Evolutionary conservation across 2,329 filamentous ascomycete species (phyloP), one percentile per base, ranked within the genome.

Genomic region (Didymella pinodella): DNA sequence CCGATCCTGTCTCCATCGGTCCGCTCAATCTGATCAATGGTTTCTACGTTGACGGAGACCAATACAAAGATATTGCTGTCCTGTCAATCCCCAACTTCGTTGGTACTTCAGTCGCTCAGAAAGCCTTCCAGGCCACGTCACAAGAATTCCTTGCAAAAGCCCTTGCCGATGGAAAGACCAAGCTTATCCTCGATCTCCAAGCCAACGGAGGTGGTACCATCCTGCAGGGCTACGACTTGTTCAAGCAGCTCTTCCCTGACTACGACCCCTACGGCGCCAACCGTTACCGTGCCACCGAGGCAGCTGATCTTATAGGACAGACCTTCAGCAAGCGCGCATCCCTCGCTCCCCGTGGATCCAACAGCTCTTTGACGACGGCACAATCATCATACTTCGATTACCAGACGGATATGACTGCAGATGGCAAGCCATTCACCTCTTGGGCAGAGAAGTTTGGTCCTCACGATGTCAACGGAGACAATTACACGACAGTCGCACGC

Each of bases 151-250:
- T 83, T 22, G 65, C 78, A 7, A 74, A 75, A 43, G 79, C 80
- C 22, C 72, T 79, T 22, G 77, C 77, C 2, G 81, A 79, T 0
- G 83, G 82, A 59, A 88, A 86, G 75, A 86, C 80, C 11, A 86
- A 85, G 68, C 79, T 89, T 3, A 83, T 89, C 25, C 79, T 89
- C 40, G 86, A 88, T 65, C 72, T 88, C 1, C 82, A 82, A 16
- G 81, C 80, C 58, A 89, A 89, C 66, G 83, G 82, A 12, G 87
- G 87, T 45, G 86, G 87, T 44, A 82, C 80, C 22, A 83, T 88
- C 49, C 71, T 86, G 14, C 82, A 84, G 41, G 86, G 84, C 10
- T 86, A 86, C 55, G 86, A 88, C 65, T 78, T 89, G 57, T 88
- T 88, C 77, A 83, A 84, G 52, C 78, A 83, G 73, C 75, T 87